phyloP scores from a whole-genome alignment of 2,329 filamentous ascomycete genomes.

The Arthrobotrys conoides region DNA sequence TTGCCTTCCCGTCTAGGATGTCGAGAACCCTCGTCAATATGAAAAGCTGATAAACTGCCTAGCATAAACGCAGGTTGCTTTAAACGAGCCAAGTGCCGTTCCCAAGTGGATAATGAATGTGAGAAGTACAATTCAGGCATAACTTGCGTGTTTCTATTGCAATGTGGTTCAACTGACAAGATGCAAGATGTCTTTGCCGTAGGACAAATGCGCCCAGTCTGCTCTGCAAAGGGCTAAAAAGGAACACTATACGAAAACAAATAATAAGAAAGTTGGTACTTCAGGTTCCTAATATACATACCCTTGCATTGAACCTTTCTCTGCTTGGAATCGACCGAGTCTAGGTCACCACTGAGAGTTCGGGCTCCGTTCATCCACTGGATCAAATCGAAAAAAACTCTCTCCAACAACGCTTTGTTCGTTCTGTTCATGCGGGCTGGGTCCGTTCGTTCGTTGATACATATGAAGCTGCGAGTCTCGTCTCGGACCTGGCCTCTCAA shows the following conservation, averaged over 20 bases:
- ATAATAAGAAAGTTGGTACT: background rate
- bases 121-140: constrained; percentile 42
- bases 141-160: constrained; percentile 18
- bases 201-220: constrained; percentile 12
- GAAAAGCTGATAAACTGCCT: constrained; percentile 53
- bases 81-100: constrained; percentile 54
- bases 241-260: constrained; percentile 14
- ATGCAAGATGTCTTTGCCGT: constrained; percentile 16
- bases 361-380: constrained; percentile 18
- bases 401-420: constrained; percentile 52
- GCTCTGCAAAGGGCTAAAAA: constrained; percentile 22
- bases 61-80: constrained; percentile 45
- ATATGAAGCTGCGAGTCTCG: constrained; percentile 34
- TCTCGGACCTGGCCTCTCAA: constrained; percentile 38
- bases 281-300: constrained; percentile 31
- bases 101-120: constrained; percentile 43
- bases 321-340: constrained; percentile 31
- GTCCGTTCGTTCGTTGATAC: constrained; percentile 46
- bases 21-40: constrained; percentile 49
- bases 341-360: constrained; percentile 32
- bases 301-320: constrained; percentile 40
- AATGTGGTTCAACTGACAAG: constrained; percentile 31
- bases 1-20: constrained; percentile 60
- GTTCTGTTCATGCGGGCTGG: constrained; percentile 46
- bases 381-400: background rate